Evolutionary conservation across 768 basidiomycete species (phyloP).

Genomic region (Lactifluus piperatus): DNA sequence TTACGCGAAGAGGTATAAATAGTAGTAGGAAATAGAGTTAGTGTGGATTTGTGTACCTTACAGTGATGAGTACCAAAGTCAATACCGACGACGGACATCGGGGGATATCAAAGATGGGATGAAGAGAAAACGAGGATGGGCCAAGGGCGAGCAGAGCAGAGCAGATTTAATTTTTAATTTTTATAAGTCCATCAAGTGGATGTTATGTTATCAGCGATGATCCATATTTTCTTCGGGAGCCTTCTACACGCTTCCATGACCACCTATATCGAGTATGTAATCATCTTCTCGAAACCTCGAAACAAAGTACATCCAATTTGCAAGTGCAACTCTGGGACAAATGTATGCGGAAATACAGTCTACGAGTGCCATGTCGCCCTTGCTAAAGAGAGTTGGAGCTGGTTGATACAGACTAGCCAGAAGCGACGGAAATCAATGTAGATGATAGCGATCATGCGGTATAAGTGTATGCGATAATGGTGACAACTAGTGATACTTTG

Average conservation of each 20-base stretch:
- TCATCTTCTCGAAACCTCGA: no score
- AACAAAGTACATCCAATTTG: no score
- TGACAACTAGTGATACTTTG: slow-evolving; percentile 6
- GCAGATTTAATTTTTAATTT: slow-evolving; percentile 4
- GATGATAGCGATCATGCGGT: slow-evolving; percentile 17
- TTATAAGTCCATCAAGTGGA: slow-evolving; percentile 1
- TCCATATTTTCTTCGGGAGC: slow-evolving; percentile 21
- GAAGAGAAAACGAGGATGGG: background rate
- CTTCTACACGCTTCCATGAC: slow-evolving; percentile 19
- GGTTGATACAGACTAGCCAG: slow-evolving; percentile 11
- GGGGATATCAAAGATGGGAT: slow-evolving; percentile 3
- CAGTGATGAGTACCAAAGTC: slow-evolving; percentile 88
- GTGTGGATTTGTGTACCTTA: slow-evolving; percentile 46
- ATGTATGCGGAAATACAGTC: no score
- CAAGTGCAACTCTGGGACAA: no score
- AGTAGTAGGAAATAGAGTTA: background rate
- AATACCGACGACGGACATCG: slow-evolving; percentile 90
- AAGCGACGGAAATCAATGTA: slow-evolving; percentile 15
- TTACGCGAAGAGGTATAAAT: slow-evolving; percentile 12
- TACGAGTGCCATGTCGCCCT: background rate
- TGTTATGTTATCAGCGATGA: slow-evolving; percentile 11
- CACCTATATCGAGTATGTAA: no score
- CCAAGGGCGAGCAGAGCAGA: background rate
- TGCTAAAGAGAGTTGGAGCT: background rate
- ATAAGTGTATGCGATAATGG: slow-evolving; percentile 13